Evolutionary conservation across 2,329 filamentous ascomycete genomes (phyloP).

Genomic region (Akanthomyces lecanii): DNA sequence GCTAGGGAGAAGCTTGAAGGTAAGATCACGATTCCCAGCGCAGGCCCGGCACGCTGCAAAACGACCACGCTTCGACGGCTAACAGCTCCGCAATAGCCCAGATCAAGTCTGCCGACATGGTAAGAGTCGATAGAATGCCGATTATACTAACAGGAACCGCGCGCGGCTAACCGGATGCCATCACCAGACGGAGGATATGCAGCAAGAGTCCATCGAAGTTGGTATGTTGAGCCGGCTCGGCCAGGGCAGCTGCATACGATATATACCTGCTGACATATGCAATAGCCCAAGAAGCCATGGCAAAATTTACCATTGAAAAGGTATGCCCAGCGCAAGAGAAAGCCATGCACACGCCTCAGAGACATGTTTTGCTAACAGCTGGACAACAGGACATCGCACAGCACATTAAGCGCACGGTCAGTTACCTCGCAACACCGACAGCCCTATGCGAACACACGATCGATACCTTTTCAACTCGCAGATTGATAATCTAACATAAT

Average conservation of each 20-base stretch:
- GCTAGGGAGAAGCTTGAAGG: conserved; percentile 74
- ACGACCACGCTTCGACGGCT: conserved; percentile 6
- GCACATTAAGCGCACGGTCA: conserved; percentile 88
- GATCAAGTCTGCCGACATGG: conserved; percentile 98
- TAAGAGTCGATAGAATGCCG: conserved; percentile 40
- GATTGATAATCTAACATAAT: background rate
- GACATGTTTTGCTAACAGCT: conserved; percentile 20
- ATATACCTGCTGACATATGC: background rate
- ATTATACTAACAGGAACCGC: conserved; percentile 15
- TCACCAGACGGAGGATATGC: conserved; percentile 88
- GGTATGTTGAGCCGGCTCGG: conserved; percentile 49
- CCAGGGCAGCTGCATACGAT: conserved; percentile 3
- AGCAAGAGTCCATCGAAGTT: conserved; percentile 90
- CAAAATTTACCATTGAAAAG: conserved; percentile 60
- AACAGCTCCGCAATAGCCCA: conserved; percentile 57
- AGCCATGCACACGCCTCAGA: background rate
- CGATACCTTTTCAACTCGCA: background rate
- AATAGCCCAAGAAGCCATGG: conserved; percentile 59
- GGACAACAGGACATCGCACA: conserved; percentile 78
- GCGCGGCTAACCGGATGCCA: conserved; percentile 28
- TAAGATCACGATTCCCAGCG: conserved; percentile 32
- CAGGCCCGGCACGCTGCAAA: background rate
- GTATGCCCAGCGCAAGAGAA: conserved; percentile 27
- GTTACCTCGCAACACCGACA: conserved; percentile 23
- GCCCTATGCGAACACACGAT: background rate